Conservation (phyloP, 2,329 filamentous ascomycete genomes). For the Diaporthe velutina region DNA sequence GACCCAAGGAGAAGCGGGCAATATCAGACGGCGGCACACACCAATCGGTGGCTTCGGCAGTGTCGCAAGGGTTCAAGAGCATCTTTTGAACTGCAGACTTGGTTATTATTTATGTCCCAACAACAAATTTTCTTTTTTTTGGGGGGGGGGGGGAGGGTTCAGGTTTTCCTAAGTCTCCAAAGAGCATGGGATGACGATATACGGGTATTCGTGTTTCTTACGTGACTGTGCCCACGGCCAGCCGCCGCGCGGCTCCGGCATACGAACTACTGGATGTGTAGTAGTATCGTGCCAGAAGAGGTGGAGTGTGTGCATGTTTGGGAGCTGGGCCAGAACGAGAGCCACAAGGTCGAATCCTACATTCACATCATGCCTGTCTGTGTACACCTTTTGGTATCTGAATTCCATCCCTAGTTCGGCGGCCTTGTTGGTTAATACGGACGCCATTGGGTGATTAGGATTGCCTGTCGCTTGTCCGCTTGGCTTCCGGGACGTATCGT, state of each 20-base stretch:
- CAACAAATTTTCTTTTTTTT: too few relatives aligned
- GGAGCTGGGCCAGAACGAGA: neutral
- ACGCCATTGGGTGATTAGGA: neutral
- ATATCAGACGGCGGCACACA: too few relatives aligned
- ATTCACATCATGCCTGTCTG: neutral
- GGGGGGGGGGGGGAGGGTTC: too few relatives aligned
- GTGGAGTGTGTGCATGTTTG: neutral
- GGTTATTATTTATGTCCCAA: neutral
- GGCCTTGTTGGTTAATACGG: neutral
- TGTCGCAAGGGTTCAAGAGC: neutral
- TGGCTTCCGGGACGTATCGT: neutral
- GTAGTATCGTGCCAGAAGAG: neutral
- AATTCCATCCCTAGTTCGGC: neutral
- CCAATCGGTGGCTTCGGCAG: neutral
- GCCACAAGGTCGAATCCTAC: neutral
- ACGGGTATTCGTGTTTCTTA: too few relatives aligned
- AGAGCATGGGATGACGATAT: too few relatives aligned
- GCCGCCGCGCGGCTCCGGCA: neutral
- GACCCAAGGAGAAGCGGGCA: neutral
- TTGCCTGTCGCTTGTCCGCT: too few relatives aligned
- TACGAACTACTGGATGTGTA: neutral
- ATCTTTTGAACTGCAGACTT: neutral
- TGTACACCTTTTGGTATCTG: neutral
- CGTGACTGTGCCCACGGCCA: neutral
- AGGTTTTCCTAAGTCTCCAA: too few relatives aligned